Conservation (phyloP, 129 eudicot genomes). For the Centrapalus pauciflorus region DNA sequence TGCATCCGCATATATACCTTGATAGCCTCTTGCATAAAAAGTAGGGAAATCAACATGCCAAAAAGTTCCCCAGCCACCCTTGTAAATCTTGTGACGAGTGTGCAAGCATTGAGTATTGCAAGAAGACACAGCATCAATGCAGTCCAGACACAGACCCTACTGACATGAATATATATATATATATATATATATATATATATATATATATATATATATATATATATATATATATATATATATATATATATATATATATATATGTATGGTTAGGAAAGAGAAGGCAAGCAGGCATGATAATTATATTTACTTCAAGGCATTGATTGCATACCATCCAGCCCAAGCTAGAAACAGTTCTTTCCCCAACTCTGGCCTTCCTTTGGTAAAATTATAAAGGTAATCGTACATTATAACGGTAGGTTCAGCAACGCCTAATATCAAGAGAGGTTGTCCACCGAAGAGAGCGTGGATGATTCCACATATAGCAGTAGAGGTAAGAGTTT, state of each 20-base stretch:
- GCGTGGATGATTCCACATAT: conserved; percentile 84
- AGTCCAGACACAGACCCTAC: conserved; percentile 96
- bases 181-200: neutral
- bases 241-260: neutral
- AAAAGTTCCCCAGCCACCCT: conserved; percentile 91
- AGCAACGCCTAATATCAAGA: conserved; percentile 86
- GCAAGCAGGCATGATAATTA: neutral
- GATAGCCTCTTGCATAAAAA: conserved; percentile 88
- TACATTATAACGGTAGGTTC: conserved; percentile 93
- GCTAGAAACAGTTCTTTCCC: conserved; percentile 63
- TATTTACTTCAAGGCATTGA: conserved; percentile 2
- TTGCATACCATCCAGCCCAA: conserved; percentile 82
- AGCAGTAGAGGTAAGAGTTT: conserved; percentile 82
- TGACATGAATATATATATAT: neutral
- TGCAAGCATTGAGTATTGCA: conserved; percentile 82
- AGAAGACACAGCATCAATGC: conserved; percentile 60
- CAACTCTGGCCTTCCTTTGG: conserved; percentile 46
- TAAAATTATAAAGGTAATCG: conserved; percentile 54
- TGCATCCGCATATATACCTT: conserved; percentile 43
- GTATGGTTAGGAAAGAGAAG: neutral
- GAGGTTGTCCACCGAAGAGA: conserved; percentile 87
- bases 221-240: neutral
- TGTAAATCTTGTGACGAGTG: conserved; percentile 69
- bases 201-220: neutral
- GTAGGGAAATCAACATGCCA: conserved; percentile 91